Base-by-base conservation (phyloP, 331 rosid genomes). In the Erythrophleum ivorense region DNA sequence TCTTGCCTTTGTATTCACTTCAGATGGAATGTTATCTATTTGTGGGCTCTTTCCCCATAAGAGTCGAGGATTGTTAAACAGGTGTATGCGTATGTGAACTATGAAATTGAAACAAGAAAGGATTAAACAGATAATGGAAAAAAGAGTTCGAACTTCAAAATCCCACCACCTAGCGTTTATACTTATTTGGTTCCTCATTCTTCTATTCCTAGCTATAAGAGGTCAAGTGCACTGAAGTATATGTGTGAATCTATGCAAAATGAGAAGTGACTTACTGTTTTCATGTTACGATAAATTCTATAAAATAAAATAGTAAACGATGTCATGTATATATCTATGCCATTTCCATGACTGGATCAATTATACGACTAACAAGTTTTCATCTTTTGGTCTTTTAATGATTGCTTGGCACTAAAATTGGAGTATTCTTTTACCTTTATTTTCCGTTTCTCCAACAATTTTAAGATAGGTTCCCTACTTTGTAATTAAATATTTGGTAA, bases 21-120 rank as follows among this genome's bases (percentile, higher is more conserved):
- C 53, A 78, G 13, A 63, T 0, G 48, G 71, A 57, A 43, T 46
- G 34, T 16, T 63, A 33, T 77, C 40, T 52, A 8, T 71, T 50
- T 50, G 48, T 71, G 53, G 36, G 15, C 45, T 71, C 29, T 63
- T 78, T 31, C 77, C 67, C 76, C 49, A 24, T 73, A 53, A 21
- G 3, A 72, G 36, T 83, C 54, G 29, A 54, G 29, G 76, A 45
- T 48, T 14, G 36, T 54, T 64, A 31, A n/a, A 9, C 36, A 43
- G 9, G 34, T 66, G 6, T 19, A 41, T 68, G 2, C 57, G 7
- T 21, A 49, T 50, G 43, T 50, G 78, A 76, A 41, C 50, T 78
- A 14, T 60, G 54, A 33, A 16, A 67, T 45, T 21, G 41, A 55
- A 77, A 77, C 55, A 68, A 40, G 53, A 0, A 46, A 43, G 57